These are phyloP conservation scores for Sparassis latifolia DNA, from an alignment of 1,284 basidiomycete genomes.

Conservation along the genomic window DNA sequence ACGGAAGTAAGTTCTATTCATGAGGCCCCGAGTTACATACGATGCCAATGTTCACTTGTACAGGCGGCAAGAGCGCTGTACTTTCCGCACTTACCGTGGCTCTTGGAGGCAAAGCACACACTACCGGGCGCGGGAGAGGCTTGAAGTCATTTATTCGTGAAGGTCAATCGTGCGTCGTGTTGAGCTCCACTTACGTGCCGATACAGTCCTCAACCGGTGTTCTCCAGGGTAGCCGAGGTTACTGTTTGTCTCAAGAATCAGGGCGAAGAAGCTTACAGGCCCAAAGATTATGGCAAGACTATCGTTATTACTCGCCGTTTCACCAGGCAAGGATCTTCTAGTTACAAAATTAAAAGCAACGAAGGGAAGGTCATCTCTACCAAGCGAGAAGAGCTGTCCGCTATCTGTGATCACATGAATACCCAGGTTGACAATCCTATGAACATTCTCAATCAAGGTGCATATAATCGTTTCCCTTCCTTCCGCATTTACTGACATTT, in stretches of 20 bases:
- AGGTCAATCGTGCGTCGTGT: slow-evolving; percentile 61
- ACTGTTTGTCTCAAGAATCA: slow-evolving; percentile 81
- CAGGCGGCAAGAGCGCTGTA: slow-evolving; percentile 93
- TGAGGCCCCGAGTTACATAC: neutral
- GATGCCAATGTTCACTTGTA: neutral
- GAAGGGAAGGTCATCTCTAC: slow-evolving; percentile 64
- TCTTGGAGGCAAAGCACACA: slow-evolving; percentile 85
- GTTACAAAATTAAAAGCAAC: slow-evolving; percentile 82
- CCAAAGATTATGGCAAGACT: slow-evolving; percentile 74
- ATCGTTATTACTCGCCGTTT: slow-evolving; percentile 86
- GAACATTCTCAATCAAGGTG: slow-evolving; percentile 90
- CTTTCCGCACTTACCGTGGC: slow-evolving; percentile 92
- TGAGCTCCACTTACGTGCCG: too few species aligned
- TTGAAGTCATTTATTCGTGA: slow-evolving; percentile 88
- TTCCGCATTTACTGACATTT: neutral
- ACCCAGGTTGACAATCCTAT: slow-evolving; percentile 97
- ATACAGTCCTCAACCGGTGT: neutral
- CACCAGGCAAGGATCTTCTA: slow-evolving; percentile 64
- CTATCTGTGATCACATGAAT: slow-evolving; percentile 91
- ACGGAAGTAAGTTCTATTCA: slow-evolving; percentile 55
- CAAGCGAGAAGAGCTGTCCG: slow-evolving; percentile 82
- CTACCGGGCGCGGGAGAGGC: slow-evolving; percentile 84
- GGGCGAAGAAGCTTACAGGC: slow-evolving; percentile 85
- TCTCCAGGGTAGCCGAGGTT: slow-evolving; percentile 64
- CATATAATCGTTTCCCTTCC: neutral